These are phyloP conservation scores for Blastobotrys illinoisensis DNA, from an alignment of 1,139 yeast species.

Conservation along the genomic window DNA sequence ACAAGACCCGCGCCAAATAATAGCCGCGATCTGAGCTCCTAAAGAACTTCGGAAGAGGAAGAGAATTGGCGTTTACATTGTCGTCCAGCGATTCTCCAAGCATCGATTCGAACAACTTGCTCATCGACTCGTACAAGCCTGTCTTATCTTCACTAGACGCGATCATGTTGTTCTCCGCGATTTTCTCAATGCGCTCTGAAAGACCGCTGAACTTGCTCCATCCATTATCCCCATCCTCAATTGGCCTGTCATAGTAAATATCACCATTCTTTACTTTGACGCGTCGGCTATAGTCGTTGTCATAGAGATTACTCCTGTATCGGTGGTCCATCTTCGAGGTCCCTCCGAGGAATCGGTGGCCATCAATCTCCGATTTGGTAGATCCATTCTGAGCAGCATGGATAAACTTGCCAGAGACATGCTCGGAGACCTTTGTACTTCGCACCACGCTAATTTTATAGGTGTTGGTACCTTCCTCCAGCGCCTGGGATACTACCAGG, in stretches of 20 bases:
- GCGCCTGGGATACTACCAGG: conserved; percentile 6
- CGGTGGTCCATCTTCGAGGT: conserved; percentile 9
- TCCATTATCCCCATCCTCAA: neutral
- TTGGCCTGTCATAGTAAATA: conserved; percentile 8
- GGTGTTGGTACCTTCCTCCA: neutral
- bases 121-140: neutral
- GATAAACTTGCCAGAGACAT: neutral
- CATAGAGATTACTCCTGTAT: neutral
- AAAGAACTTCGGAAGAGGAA: neutral
- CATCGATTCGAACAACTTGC: neutral
- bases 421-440: neutral
- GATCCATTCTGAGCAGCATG: neutral
- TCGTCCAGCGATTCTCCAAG: neutral
- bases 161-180: neutral
- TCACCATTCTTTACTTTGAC: conserved; percentile 15
- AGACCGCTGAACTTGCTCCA: neutral
- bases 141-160: neutral
- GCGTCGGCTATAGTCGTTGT: conserved; percentile 11
- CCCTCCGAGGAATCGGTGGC: conserved; percentile 10
- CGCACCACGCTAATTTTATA: conserved; percentile 9
- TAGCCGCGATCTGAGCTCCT: neutral
- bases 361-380: conserved; percentile 12
- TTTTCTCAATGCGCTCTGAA: neutral
- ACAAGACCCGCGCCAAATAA: neutral
- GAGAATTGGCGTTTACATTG: neutral